Base-by-base conservation (phyloP, 2,329 filamentous ascomycete genomes). In the Cytospora piceae region DNA sequence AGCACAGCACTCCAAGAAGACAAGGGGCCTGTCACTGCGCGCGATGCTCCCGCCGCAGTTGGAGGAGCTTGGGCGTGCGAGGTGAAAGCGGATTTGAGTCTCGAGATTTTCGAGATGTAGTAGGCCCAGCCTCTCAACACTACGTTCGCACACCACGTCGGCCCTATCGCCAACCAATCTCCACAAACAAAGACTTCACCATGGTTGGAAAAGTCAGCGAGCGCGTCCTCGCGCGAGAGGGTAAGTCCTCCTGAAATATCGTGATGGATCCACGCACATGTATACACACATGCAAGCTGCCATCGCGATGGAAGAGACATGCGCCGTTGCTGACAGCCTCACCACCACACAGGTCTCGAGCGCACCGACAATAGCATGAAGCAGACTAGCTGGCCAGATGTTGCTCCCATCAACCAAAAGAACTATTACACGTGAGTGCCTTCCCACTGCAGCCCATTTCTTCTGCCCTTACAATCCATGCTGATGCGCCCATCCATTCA, bases 321-420 rank as follows among this genome's bases (percentile, higher is more conserved):
- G 61, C 54, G 58, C 58, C 52, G 11, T 52, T 59, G 67, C 67
- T 68, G 62, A 63, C 61, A 61, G 6, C 51, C 27, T 34, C n/a
- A 31, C 53, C 58, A 37, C 27, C 42, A 8, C 34, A 11, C 76
- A 97, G 94, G 95, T 70, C 88, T 99, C 70, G 93, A 96, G 81
- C 87, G 94, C 75, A 98, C 95, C 67, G 95, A 99, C 82, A 99
- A 99, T 86, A 94, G 94, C 80, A 94, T 99, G 90, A 95, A 94
- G 75, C 87, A 95, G 75, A 92, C 93, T 57, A 96, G 86, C 77
- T 99, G 95, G 94, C 94, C 95, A 12, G 90, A 95, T 74, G 89
- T 97, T 65, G 85, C 87, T 53, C 92, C 95, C 73, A 99, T 99
- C 79, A 99, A 99, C 76, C 95, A 99, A 78, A 99, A 99, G 82